Percentiles rank a stretch among this genome's conserved stretches.
These are phyloP conservation scores for Monilinia vaccinii-corymbosi DNA, from an alignment of 2,329 filamentous ascomycete genomes.

Conservation along the genomic window DNA sequence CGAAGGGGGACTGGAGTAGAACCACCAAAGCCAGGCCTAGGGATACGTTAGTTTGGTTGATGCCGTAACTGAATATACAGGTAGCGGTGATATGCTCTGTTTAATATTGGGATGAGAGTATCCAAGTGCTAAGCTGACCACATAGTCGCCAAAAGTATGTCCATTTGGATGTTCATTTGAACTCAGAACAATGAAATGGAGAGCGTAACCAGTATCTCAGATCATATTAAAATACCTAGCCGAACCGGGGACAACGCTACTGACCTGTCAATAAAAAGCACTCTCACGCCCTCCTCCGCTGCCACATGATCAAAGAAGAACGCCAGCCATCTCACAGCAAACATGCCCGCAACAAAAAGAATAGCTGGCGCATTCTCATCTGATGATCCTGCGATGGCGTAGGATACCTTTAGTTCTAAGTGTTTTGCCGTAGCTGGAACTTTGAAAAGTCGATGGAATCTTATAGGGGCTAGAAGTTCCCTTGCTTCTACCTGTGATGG, in stretches of 20 bases:
- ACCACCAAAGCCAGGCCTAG: constrained; percentile 36
- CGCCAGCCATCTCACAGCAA: constrained; percentile 29
- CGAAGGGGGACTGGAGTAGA: constrained; percentile 33
- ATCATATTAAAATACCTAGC: neutral
- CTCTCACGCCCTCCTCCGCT: constrained; percentile 28
- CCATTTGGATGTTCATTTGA: neutral
- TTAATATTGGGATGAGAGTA: neutral
- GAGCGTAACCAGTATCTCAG: neutral
- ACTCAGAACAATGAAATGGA: neutral
- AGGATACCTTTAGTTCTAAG: constrained; percentile 21
- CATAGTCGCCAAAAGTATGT: neutral
- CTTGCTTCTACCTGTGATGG: constrained; percentile 15
- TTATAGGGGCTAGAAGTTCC: constrained; percentile 13
- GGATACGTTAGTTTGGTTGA: neutral
- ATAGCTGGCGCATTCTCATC: constrained; percentile 26
- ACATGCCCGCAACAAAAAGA: constrained; percentile 34
- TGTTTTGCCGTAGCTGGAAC: constrained; percentile 21
- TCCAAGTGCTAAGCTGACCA: neutral
- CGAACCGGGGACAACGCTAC: constrained; percentile 1
- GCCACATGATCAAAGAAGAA: constrained; percentile 28
- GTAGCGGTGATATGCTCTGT: neutral
- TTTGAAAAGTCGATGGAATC: constrained; percentile 23
- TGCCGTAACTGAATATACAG: neutral
- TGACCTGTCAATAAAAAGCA: constrained; percentile 34
- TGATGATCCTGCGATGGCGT: constrained; percentile 22